These are phyloP conservation scores for Adenanthera pavonina DNA, from an alignment of 306 rosid genomes.

Conservation along the genomic window DNA sequence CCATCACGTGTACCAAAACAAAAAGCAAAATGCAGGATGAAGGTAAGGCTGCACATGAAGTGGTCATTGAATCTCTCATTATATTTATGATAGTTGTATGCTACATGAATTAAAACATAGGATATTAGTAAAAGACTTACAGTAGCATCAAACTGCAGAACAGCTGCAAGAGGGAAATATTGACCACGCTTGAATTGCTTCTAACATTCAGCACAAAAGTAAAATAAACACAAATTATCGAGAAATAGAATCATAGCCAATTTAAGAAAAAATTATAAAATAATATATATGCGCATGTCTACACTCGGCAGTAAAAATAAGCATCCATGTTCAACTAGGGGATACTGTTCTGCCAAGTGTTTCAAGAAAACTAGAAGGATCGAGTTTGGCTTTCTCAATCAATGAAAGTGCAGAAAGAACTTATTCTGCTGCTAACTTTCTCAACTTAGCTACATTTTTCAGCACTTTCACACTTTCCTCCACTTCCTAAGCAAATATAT, in stretches of 20 bases:
- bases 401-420: conserved; percentile 73
- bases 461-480: no score
- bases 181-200: conserved; percentile 71
- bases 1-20: conserved; percentile 18
- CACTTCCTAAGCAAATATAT: no score
- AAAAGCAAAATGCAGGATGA: not conserved
- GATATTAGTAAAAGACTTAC: conserved; percentile 58
- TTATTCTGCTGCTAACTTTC: conserved; percentile 61
- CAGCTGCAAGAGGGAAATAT: conserved; percentile 84
- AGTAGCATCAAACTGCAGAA: conserved; percentile 90
- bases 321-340: no score
- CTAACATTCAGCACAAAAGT: conserved; percentile 52
- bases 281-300: conserved; percentile 26
- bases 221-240: conserved; percentile 31
- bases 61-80: no score
- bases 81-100: no score
- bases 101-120: conserved; percentile 30
- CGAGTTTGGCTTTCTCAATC: conserved; percentile 82
- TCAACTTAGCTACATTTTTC: no score
- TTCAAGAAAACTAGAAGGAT: no score
- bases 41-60: not conserved
- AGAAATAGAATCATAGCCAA: conserved; percentile 17
- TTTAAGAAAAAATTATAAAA: not conserved
- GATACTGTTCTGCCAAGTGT: conserved; percentile 81
- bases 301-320: no score